A percentile compares a stretch with the other conserved stretches of the same genome.
phyloP scores from a whole-genome alignment of 345 rosid genomes.

The Corchorus olitorius region DNA sequence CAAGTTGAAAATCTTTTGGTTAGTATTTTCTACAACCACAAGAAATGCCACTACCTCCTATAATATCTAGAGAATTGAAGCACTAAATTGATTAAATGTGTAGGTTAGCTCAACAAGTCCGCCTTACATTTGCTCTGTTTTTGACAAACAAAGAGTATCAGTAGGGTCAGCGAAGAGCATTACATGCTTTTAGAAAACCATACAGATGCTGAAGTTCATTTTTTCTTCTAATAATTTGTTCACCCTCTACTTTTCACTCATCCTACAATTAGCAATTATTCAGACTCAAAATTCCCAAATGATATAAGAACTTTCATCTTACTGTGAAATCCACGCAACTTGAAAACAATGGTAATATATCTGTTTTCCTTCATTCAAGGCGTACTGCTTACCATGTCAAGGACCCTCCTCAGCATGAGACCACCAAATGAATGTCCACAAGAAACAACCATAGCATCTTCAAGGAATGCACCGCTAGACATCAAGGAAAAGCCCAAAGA shows the following conservation, averaged over 20 bases:
- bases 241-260: not conserved
- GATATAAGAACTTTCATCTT: conserved; percentile 8
- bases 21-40: conserved; percentile 2
- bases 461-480: conserved; percentile 91
- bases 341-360: conserved; percentile 9
- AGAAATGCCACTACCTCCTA: conserved; percentile 1
- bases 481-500: conserved; percentile 23
- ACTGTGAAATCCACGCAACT: not conserved
- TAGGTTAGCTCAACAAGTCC: not conserved
- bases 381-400: conserved; percentile 65
- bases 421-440: conserved; percentile 99
- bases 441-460: conserved; percentile 89
- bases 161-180: not conserved
- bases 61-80: not conserved
- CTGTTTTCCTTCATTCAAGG: conserved; percentile 7
- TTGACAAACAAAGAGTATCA: not conserved
- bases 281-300: conserved; percentile 15
- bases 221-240: not conserved
- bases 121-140: not conserved
- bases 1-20: conserved; percentile 1
- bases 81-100: not conserved
- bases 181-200: not conserved
- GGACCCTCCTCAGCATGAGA: conserved; percentile 85
- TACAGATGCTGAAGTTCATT: not conserved
- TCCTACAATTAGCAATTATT: not conserved